A percentile compares a stretch with the other conserved stretches of the same genome.
phyloP scores from a whole-genome alignment of 352 stramenopile species.

The Phytophthora colocasiae region DNA sequence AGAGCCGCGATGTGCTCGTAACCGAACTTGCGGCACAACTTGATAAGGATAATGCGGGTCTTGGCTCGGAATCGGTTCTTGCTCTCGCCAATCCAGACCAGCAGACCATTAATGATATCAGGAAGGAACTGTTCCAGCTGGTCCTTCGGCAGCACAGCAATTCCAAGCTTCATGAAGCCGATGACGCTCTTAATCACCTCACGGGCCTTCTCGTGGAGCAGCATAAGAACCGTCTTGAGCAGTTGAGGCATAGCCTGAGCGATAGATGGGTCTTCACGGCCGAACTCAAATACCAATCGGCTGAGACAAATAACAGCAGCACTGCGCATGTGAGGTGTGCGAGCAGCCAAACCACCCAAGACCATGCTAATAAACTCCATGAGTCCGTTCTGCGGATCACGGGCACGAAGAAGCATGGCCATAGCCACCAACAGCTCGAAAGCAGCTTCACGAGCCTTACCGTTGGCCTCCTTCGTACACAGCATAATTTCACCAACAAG shows the following conservation, averaged over 20 bases:
- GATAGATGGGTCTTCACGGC: constrained; percentile 71
- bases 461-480: constrained; percentile 97
- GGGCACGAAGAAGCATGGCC: constrained; percentile 71
- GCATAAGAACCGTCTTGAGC: constrained; percentile 93
- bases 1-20: constrained; percentile 92
- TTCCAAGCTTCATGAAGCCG: constrained; percentile 96
- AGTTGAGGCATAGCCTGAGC: constrained; percentile 86
- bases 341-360: constrained; percentile 91
- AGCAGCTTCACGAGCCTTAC: constrained; percentile 90
- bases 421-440: constrained; percentile 89
- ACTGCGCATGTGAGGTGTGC: constrained; percentile 96
- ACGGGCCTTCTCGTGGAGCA: constrained; percentile 93
- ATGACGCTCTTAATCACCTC: constrained; percentile 98
- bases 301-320: constrained; percentile 95
- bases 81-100: constrained; percentile 94
- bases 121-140: constrained; percentile 91
- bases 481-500: constrained; percentile 96
- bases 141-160: constrained; percentile 91
- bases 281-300: constrained; percentile 96
- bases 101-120: constrained; percentile 92
- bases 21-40: constrained; percentile 94
- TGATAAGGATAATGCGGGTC: constrained; percentile 96
- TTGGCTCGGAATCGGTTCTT: constrained; percentile 97
- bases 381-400: constrained; percentile 76
- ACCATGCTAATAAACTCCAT: constrained; percentile 94